Evolutionary conservation across 768 basidiomycete species (phyloP).

Genomic region (Russula griseocarnosa): DNA sequence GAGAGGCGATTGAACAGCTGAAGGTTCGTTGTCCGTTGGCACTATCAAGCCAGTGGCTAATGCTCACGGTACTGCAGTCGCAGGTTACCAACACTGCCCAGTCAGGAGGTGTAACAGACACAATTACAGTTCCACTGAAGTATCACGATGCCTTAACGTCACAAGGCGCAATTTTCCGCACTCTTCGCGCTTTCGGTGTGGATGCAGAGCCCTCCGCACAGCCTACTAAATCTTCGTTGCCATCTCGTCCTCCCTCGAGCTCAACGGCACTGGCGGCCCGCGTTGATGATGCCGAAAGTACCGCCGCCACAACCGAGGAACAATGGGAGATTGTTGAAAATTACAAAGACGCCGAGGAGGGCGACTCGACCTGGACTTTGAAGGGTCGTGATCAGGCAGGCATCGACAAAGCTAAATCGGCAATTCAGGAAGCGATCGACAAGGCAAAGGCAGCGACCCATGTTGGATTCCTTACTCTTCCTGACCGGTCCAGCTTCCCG

Average conservation of each 20-base stretch:
- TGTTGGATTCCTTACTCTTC: conserved; percentile 79
- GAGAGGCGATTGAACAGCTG: conserved; percentile 73
- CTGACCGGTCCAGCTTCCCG: conserved; percentile 83
- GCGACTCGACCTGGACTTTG: conserved; percentile 80
- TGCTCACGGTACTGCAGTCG: conserved; percentile 37
- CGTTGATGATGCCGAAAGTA: conserved; percentile 69
- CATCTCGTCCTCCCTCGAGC: conserved; percentile 48
- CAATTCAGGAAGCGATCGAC: conserved; percentile 64
- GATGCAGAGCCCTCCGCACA: conserved; percentile 71
- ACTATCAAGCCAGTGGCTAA: not conserved
- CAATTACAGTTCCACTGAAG: conserved; percentile 74
- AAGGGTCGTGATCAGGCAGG: conserved; percentile 73
- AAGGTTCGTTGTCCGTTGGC: conserved; percentile 46
- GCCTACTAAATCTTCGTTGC: conserved; percentile 58
- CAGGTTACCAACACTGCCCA: conserved; percentile 48
- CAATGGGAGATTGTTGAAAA: conserved; percentile 78
- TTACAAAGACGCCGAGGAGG: conserved; percentile 78
- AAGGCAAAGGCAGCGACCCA: conserved; percentile 70
- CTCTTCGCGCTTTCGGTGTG: conserved; percentile 76
- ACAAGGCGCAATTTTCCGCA: conserved; percentile 84
- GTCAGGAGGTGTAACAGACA: conserved; percentile 51
- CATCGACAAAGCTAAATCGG: conserved; percentile 69
- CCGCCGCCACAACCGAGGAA: conserved; percentile 39
- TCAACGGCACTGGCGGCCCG: conserved; percentile 54
- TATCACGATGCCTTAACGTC: conserved; percentile 84